phyloP scores from a whole-genome alignment of 768 basidiomycete genomes.

The Infundibulicybe gibba region DNA sequence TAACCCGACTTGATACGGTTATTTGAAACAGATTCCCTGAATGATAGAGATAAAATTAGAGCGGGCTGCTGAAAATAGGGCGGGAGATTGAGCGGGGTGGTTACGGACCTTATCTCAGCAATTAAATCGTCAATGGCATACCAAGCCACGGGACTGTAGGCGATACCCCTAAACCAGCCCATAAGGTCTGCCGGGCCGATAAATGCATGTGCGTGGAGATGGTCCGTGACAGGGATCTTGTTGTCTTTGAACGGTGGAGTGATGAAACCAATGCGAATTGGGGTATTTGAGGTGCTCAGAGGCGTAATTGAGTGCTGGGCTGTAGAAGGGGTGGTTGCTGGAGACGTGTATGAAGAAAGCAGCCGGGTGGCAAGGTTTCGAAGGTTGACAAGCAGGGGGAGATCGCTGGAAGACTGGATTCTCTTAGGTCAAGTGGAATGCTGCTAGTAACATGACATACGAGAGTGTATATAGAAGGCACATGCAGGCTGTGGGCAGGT shows the following conservation, averaged over 20 bases:
- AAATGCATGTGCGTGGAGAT: constrained; percentile 76
- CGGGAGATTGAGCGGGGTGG: constrained; percentile 1
- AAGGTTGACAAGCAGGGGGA: constrained; percentile 65
- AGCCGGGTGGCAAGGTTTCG: constrained; percentile 55
- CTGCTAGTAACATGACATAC: constrained; percentile 34
- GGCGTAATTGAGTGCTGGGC: constrained; percentile 24
- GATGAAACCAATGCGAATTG: constrained; percentile 72
- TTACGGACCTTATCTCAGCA: constrained; percentile 71
- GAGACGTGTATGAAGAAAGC: constrained; percentile 42
- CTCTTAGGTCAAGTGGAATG: too few relatives aligned
- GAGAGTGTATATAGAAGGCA: constrained; percentile 73
- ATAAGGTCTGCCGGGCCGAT: constrained; percentile 59
- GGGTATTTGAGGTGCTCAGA: constrained; percentile 23
- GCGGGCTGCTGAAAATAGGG: constrained; percentile 4
- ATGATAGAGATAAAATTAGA: constrained; percentile 3
- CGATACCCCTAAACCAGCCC: constrained; percentile 72
- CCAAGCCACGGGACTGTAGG: constrained; percentile 69
- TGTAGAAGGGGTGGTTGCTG: constrained; percentile 30
- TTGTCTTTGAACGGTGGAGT: constrained; percentile 74
- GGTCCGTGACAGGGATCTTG: constrained; percentile 78
- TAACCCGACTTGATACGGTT: constrained; percentile 83
- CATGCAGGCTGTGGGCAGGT: constrained; percentile 53
- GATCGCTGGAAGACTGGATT: constrained; percentile 64
- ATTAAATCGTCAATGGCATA: constrained; percentile 76
- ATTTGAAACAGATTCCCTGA: constrained; percentile 76